phyloP scores from a whole-genome alignment of 495 filamentous ascomycete genomes.

The Daldinia loculata region DNA sequence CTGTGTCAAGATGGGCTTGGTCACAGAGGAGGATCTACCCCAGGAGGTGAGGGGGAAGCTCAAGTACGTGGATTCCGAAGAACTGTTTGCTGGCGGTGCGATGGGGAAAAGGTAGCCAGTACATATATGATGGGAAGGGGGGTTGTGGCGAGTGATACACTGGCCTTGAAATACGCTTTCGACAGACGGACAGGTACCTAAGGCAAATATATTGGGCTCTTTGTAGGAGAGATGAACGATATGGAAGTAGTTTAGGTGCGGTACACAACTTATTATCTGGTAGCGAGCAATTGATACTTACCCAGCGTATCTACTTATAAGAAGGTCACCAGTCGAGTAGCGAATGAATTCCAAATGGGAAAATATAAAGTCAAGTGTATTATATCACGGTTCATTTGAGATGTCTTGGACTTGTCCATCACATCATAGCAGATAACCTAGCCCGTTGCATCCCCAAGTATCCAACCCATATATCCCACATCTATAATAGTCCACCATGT shows the following conservation, averaged over 20 bases:
- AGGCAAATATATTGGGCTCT: neutral
- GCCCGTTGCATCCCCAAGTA: too few species aligned
- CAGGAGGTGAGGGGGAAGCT: constrained; percentile 63
- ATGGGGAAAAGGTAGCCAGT: neutral
- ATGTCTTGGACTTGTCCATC: neutral
- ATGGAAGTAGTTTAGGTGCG: neutral
- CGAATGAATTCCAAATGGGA: neutral
- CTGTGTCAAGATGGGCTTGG: constrained; percentile 73
- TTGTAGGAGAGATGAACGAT: neutral
- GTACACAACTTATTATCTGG: neutral
- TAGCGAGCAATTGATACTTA: neutral
- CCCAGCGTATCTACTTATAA: neutral
- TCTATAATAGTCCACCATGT: too few species aligned
- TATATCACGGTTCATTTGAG: neutral
- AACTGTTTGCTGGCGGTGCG: neutral
- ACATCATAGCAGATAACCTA: neutral
- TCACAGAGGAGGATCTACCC: constrained; percentile 77
- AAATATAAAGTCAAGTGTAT: neutral
- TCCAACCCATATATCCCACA: too few species aligned
- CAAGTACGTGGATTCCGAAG: constrained; percentile 64
- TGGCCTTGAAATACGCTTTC: neutral
- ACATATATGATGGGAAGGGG: neutral
- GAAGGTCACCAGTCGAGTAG: neutral
- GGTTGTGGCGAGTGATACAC: neutral
- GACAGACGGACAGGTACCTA: neutral